A percentile compares a stretch with the other conserved stretches of the same genome.
These are phyloP conservation scores for Plasmodium adleri DNA, from an alignment of 169 alveolate genomes.

Conservation along the genomic window DNA sequence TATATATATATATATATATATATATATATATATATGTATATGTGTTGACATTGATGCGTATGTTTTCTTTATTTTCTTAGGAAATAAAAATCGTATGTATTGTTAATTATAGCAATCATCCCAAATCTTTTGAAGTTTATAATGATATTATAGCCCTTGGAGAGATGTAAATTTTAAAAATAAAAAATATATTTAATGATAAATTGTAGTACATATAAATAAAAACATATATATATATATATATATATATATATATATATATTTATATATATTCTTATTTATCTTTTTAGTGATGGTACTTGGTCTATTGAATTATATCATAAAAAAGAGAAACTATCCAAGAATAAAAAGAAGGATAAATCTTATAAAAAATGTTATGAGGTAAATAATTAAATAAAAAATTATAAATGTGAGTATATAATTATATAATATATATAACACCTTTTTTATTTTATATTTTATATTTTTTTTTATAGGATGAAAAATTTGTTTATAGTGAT, in stretches of 20 bases:
- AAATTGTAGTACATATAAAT: background rate
- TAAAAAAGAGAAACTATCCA: slow-evolving; percentile 11
- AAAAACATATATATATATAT: background rate
- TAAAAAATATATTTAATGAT: background rate
- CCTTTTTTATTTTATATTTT: background rate
- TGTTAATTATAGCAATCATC: background rate
- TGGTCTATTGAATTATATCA: slow-evolving; percentile 47
- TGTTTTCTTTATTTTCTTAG: slow-evolving; percentile 2
- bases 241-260: background rate
- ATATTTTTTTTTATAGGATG: slow-evolving; percentile 29
- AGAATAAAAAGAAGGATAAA: background rate
- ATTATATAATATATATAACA: slow-evolving; percentile 1
- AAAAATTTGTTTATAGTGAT: background rate
- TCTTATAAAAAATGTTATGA: too few relatives aligned
- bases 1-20: too few relatives aligned
- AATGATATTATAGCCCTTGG: slow-evolving; percentile 33
- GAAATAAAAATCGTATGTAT: slow-evolving; percentile 44
- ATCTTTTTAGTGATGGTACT: slow-evolving; percentile 20
- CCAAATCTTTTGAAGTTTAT: slow-evolving; percentile 26
- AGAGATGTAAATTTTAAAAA: slow-evolving; percentile 23
- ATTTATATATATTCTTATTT: background rate
- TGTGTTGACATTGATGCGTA: too few relatives aligned
- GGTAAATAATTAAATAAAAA: background rate
- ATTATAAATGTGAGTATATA: background rate
- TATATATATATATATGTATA: too few relatives aligned